Conservation (phyloP, 805 yeast genomes). For the Candida silvicultrix region DNA sequence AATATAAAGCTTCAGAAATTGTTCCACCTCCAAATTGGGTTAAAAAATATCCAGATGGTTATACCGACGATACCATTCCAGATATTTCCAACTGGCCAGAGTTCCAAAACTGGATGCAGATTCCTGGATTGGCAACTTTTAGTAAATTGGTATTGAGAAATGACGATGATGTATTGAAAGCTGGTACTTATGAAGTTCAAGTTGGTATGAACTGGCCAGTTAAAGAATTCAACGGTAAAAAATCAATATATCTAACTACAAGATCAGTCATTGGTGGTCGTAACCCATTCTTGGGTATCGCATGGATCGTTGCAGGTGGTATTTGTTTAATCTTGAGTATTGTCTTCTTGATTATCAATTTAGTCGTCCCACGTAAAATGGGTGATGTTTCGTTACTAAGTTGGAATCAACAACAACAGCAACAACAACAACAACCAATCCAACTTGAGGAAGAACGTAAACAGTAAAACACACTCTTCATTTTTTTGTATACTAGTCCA, state of each 20-base stretch:
- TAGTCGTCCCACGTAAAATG: constrained; percentile 60
- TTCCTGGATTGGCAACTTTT: constrained; percentile 66
- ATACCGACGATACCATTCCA: constrained; percentile 62
- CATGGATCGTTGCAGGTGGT: constrained; percentile 74
- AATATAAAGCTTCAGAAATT: constrained; percentile 50
- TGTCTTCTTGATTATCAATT: constrained; percentile 43
- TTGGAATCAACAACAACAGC: constrained; percentile 74
- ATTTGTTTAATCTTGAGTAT: constrained; percentile 55
- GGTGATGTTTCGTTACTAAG: constrained; percentile 69
- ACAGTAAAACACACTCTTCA: no score
- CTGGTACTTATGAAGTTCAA: constrained; percentile 57
- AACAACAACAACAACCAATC: no score
- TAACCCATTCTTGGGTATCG: constrained; percentile 63
- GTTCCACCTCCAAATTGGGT: constrained; percentile 86
- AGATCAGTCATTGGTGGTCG: constrained; percentile 73
- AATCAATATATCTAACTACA: constrained; percentile 61
- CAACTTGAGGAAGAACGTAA: not conserved
- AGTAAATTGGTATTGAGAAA: constrained; percentile 62
- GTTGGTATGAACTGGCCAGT: constrained; percentile 82
- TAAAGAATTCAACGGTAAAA: constrained; percentile 57
- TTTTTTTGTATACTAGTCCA: no score
- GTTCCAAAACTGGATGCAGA: constrained; percentile 83
- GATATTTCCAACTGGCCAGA: constrained; percentile 62
- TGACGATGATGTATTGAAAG: constrained; percentile 43
- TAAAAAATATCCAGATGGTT: constrained; percentile 65